Conservation (phyloP, 2,329 filamentous ascomycete genomes). For the Alternaria incomplexa region DNA sequence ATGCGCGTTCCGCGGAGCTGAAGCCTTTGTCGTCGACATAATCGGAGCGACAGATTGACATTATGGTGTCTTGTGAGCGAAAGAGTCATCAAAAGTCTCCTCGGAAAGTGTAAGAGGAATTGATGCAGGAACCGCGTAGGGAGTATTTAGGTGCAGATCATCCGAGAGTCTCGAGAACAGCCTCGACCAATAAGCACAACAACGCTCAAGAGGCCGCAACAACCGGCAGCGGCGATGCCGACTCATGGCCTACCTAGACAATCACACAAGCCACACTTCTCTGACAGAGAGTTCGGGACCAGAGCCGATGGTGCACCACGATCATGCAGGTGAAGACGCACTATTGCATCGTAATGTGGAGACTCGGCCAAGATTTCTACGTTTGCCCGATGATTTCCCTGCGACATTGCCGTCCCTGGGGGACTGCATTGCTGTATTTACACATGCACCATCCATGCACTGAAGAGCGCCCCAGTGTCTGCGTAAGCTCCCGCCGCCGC, state of each 20-base stretch:
- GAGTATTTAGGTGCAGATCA: background rate
- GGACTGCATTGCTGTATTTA: background rate
- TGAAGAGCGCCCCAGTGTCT: background rate
- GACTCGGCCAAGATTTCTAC: conserved; percentile 1
- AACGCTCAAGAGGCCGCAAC: background rate
- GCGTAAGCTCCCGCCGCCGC: background rate
- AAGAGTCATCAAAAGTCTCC: background rate
- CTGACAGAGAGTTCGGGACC: background rate
- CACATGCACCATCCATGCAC: background rate
- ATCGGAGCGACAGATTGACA: background rate
- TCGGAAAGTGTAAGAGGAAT: background rate
- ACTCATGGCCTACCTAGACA: background rate
- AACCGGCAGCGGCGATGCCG: background rate
- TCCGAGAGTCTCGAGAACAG: background rate
- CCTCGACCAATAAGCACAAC: background rate
- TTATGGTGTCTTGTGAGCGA: background rate
- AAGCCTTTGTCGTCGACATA: background rate
- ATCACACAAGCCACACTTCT: background rate
- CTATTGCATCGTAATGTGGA: conserved; percentile 1
- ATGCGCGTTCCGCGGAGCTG: background rate
- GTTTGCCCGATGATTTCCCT: background rate
- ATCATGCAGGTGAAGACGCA: background rate
- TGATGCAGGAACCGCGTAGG: background rate
- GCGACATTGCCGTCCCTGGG: background rate
- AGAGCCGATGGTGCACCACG: background rate